A percentile compares a stretch with the other conserved stretches of the same genome.
Conservation (phyloP, 2,329 filamentous ascomycete genomes). For the Bipolaris bicolor region DNA sequence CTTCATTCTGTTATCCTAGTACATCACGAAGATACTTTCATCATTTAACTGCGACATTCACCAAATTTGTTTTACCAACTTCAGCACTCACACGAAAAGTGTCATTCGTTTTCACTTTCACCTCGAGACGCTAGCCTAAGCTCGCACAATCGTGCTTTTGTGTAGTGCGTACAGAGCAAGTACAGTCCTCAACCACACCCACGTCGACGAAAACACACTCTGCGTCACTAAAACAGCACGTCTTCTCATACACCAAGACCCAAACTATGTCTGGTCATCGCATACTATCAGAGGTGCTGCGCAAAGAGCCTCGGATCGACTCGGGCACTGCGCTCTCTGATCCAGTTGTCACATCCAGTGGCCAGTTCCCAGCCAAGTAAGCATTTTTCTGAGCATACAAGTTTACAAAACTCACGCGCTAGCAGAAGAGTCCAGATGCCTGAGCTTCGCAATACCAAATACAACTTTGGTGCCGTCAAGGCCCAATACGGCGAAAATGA, state of each 20-base stretch:
- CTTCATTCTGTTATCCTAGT: neutral
- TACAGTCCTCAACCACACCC: neutral
- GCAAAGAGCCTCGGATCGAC: slow-evolving; percentile 7
- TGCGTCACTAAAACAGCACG: neutral
- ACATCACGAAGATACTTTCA: neutral
- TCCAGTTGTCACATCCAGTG: neutral
- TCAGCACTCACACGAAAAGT: neutral
- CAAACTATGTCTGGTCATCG: neutral
- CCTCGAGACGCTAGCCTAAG: neutral
- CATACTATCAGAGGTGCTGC: neutral
- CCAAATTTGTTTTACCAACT: neutral
- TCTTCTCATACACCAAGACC: neutral
- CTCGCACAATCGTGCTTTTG: neutral
- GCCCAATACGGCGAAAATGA: slow-evolving; percentile 2
- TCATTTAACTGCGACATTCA: neutral
- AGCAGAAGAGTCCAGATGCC: slow-evolving; percentile 5
- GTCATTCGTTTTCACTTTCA: slow-evolving; percentile 6
- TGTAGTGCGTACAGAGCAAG: neutral
- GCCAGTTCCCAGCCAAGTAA: neutral
- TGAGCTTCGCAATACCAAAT: neutral
- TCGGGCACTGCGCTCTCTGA: slow-evolving; percentile 12
- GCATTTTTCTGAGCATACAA: neutral
- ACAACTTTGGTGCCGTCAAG: slow-evolving; percentile 3
- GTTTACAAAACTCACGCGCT: neutral
- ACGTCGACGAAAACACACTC: neutral